Evolutionary conservation across 441 rosid species (phyloP).

Genomic region (Lepidium campestre): DNA sequence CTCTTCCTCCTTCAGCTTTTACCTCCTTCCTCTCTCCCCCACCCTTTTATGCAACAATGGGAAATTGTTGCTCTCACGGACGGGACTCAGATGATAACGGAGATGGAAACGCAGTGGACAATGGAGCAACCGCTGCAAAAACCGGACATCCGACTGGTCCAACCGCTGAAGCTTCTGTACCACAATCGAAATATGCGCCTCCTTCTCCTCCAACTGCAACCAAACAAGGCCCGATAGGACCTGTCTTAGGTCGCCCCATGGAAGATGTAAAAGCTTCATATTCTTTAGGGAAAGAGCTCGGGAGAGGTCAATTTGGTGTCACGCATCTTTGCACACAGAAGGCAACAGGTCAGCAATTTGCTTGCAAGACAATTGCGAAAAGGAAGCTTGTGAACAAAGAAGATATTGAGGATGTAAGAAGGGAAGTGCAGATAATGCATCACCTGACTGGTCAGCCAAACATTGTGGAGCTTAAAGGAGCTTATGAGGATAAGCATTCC

Average conservation of each 20-base stretch:
- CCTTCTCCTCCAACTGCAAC: slow-evolving; percentile 40
- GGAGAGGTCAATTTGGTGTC: slow-evolving; percentile 47
- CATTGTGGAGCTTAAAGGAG: slow-evolving; percentile 50
- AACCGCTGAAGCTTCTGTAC: slow-evolving; percentile 21
- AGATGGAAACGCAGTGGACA: slow-evolving; percentile 24
- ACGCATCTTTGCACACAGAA: slow-evolving; percentile 47
- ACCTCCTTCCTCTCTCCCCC: slow-evolving; percentile 10
- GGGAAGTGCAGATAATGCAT: slow-evolving; percentile 58
- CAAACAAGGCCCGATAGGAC: slow-evolving; percentile 50
- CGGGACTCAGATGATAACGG: slow-evolving; percentile 27
- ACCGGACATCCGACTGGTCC: not conserved
- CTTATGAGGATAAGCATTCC: slow-evolving; percentile 47
- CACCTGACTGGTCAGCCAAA: slow-evolving; percentile 48
- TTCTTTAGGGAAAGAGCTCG: slow-evolving; percentile 45
- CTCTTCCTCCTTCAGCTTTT: slow-evolving; percentile 24
- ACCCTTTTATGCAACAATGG: slow-evolving; percentile 44
- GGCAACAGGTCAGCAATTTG: slow-evolving; percentile 40
- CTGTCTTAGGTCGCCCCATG: slow-evolving; percentile 50
- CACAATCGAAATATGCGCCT: slow-evolving; percentile 36
- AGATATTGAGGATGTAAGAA: slow-evolving; percentile 44
- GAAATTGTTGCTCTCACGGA: slow-evolving; percentile 74
- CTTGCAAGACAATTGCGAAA: slow-evolving; percentile 49
- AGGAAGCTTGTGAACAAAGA: slow-evolving; percentile 46
- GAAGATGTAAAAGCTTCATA: slow-evolving; percentile 40
- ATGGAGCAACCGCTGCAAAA: slow-evolving; percentile 18